Base-by-base conservation (phyloP, 352 stramenopile species). In the Phytophthora idaei region DNA sequence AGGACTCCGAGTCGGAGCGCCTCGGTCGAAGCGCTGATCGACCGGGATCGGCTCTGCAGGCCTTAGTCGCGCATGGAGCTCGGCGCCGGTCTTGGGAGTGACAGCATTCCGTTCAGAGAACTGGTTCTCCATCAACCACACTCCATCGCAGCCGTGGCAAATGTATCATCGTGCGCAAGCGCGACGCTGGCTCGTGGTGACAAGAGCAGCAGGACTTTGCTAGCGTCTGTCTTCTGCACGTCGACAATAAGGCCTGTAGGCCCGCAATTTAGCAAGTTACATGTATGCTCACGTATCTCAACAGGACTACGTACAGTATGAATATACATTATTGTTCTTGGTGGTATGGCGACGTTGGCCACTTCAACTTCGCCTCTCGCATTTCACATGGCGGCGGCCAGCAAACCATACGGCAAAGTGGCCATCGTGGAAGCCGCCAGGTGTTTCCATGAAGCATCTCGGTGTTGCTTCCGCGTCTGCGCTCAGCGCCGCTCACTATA, bases 101-200 rank as follows among this genome's bases (percentile, higher is more conserved):
- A 53, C 54, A 59, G 54, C 11, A 47, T 60, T 66, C 48, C 48
- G 56, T 70, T 34, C 63, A 66, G 56, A 70, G 31, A 70, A 44
- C 56, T 70, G 63, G 56, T 65, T 66, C 49, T 46, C 53, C 45
- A 44, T 61, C 21, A 61, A 42, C 60, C 50, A 61, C 59, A 32
- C 15, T 25, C 11, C 44, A 25, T n/a, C 8, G 8, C 11, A 8
- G n/a, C 25, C 14, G 39, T 52, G 36, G 49, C 50, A 5, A 11
- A 41, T 50, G 27, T 60, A 46, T 54, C 42, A 60, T 44, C 59
- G 21, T 47, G 25, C 52, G 52, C 37, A 59, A 29, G 42, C 42
- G 2, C 39, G 15, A 27, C 25, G 34, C 34, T 17, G 14, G 51
- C 36, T 21, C 21, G 29, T 34, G 29, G 34, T 21, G 36, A 14